phyloP scores from a whole-genome alignment of 208 protist genomes.

The Wallacemonas sp. region DNA sequence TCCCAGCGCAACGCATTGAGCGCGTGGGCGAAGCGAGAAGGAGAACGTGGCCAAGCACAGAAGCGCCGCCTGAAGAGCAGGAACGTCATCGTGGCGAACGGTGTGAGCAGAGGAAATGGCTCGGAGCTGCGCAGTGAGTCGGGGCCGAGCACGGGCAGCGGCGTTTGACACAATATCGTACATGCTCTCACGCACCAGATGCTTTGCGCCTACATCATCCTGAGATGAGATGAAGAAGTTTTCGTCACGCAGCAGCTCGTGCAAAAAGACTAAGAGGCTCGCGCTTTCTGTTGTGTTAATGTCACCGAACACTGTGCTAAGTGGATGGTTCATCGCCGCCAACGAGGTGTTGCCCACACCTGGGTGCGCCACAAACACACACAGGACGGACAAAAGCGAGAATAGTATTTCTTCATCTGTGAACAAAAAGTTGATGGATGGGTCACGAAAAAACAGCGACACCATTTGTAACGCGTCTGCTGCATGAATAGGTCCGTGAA shows the following conservation, averaged over 20 bases:
- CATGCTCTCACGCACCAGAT: constrained; percentile 53
- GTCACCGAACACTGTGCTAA: constrained; percentile 74
- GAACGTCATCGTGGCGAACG: constrained; percentile 45
- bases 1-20: constrained; percentile 47
- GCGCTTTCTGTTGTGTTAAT: constrained; percentile 48
- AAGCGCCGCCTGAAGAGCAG: constrained; percentile 49
- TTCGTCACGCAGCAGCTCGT: constrained; percentile 45
- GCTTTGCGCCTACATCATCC: constrained; percentile 11
- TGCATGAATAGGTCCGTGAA: constrained; percentile 81
- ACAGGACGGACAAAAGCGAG: constrained; percentile 68
- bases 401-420: constrained; percentile 86
- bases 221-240: constrained; percentile 46
- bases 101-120: constrained; percentile 26
- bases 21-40: constrained; percentile 58
- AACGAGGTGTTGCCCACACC: constrained; percentile 78
- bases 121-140: constrained; percentile 41
- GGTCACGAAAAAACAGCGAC: constrained; percentile 76
- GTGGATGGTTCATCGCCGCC: constrained; percentile 62
- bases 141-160: constrained; percentile 25
- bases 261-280: constrained; percentile 52
- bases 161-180: constrained; percentile 54
- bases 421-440: constrained; percentile 70
- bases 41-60: constrained; percentile 55
- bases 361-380: constrained; percentile 78
- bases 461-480: constrained; percentile 85